These are phyloP conservation scores for Prosopis cineraria DNA, from an alignment of 306 rosid genomes.

Conservation along the genomic window DNA sequence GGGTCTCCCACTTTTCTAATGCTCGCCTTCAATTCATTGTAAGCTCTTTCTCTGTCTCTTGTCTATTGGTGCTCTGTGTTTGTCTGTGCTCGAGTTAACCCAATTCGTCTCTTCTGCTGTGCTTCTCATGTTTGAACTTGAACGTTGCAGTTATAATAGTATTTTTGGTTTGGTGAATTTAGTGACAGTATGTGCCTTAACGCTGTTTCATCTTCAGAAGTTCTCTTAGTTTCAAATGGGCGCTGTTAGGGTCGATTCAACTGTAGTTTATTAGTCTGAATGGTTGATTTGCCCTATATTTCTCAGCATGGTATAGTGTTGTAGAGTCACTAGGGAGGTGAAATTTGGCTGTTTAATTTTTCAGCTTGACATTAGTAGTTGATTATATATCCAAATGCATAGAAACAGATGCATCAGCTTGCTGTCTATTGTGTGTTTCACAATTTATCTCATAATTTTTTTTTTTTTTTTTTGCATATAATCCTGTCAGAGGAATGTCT, in stretches of 20 bases:
- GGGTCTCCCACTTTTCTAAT: conserved; percentile 2
- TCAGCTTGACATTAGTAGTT: neutral
- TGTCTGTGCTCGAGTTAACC: neutral
- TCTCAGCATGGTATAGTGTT: neutral
- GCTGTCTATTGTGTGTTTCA: neutral
- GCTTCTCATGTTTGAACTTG: conserved; percentile 4
- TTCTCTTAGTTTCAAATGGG: neutral
- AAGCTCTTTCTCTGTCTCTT: conserved; percentile 10
- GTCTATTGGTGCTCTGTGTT: neutral
- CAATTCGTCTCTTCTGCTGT: neutral
- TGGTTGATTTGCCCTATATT: neutral
- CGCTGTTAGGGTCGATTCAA: neutral
- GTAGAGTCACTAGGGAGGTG: neutral
- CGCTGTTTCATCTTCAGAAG: neutral
- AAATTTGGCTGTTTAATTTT: neutral
- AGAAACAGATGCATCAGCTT: neutral
- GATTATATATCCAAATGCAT: neutral
- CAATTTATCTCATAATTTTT: conserved; percentile 14
- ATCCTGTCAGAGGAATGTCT: conserved; percentile 53
- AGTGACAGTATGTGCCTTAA: neutral
- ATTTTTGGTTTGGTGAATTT: neutral
- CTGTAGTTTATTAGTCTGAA: neutral
- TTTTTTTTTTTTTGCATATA: too few species aligned
- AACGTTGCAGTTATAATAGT: neutral
- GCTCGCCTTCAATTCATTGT: conserved; percentile 36